These are phyloP conservation scores for Suillus plorans DNA, from an alignment of 768 basidiomycete species.

Conservation along the genomic window DNA sequence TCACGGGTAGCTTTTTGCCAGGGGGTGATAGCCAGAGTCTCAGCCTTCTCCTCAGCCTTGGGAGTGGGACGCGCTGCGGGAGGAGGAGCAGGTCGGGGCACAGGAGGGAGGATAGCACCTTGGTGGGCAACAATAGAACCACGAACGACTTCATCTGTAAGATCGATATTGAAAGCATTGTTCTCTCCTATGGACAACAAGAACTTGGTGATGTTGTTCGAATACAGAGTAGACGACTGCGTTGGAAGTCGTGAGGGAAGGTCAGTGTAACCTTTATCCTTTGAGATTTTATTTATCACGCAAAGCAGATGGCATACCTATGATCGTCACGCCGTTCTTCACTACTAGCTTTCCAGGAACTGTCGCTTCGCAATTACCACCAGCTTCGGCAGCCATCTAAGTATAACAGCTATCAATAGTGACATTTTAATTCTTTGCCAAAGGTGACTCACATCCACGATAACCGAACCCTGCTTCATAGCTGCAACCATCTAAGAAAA, in stretches of 20 bases:
- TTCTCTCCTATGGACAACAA: constrained; percentile 74
- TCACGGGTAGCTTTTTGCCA: constrained; percentile 82
- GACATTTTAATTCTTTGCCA: background rate
- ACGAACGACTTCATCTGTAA: constrained; percentile 82
- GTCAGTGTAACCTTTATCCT: constrained; percentile 69
- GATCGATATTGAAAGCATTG: constrained; percentile 61
- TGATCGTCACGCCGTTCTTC: constrained; percentile 77
- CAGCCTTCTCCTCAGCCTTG: constrained; percentile 44
- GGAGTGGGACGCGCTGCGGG: constrained; percentile 52
- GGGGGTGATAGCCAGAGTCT: constrained; percentile 65
- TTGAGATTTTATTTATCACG: constrained; percentile 1
- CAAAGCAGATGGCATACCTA: constrained; percentile 46
- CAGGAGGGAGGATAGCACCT: constrained; percentile 64
- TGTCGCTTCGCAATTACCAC: constrained; percentile 88
- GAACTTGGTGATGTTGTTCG: constrained; percentile 91
- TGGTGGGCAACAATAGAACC: constrained; percentile 75
- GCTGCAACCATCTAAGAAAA: constrained; percentile 65
- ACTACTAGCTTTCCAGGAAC: constrained; percentile 70
- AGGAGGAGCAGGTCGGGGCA: constrained; percentile 67
- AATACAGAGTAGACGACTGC: constrained; percentile 86
- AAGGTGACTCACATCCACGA: constrained; percentile 57
- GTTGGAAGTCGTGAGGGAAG: constrained; percentile 87
- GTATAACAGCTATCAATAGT: constrained; percentile 14
- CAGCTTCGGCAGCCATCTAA: constrained; percentile 71
- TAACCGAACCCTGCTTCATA: constrained; percentile 92